These are phyloP conservation scores for Myxozyma sirexii DNA, from an alignment of 805 yeast species.

Conservation along the genomic window DNA sequence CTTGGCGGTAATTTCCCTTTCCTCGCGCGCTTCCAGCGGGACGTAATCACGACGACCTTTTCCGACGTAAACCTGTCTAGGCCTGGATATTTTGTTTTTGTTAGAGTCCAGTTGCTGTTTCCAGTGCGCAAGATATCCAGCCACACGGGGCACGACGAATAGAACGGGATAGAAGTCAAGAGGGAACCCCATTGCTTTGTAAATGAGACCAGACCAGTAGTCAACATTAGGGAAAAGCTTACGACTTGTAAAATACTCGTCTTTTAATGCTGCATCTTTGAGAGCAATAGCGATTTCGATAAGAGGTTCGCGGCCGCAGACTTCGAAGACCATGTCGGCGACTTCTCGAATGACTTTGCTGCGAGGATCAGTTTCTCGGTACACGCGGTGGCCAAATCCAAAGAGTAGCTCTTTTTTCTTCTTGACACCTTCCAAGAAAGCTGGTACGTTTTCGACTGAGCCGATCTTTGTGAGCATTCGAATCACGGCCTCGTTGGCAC, in stretches of 20 bases:
- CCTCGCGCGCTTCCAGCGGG: conserved; percentile 26
- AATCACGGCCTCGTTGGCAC: conserved; percentile 34
- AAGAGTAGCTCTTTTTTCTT: conserved; percentile 30
- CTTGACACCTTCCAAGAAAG: conserved; percentile 28
- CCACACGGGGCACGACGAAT: conserved; percentile 33
- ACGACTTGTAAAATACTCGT: conserved; percentile 31
- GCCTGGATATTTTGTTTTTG: conserved; percentile 32
- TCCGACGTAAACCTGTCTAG: conserved; percentile 32
- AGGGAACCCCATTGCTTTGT: conserved; percentile 35
- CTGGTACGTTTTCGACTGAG: conserved; percentile 28
- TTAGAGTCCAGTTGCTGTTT: conserved; percentile 33
- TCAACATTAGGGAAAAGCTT: conserved; percentile 32
- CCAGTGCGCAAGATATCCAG: conserved; percentile 35
- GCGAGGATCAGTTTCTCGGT: conserved; percentile 33
- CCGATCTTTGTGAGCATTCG: conserved; percentile 33
- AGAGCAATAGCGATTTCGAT: conserved; percentile 33
- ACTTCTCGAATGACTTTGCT: conserved; percentile 31
- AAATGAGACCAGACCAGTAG: conserved; percentile 34
- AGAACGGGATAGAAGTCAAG: conserved; percentile 32
- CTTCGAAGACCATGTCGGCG: conserved; percentile 33
- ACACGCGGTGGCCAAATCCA: conserved; percentile 34
- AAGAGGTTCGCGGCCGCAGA: conserved; percentile 32
- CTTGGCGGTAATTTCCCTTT: conserved; percentile 10
- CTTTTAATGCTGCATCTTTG: conserved; percentile 30
- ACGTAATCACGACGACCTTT: conserved; percentile 29